These are phyloP conservation scores for Hippophae rhamnoides DNA, from an alignment of 306 rosid genomes.

Conservation along the genomic window DNA sequence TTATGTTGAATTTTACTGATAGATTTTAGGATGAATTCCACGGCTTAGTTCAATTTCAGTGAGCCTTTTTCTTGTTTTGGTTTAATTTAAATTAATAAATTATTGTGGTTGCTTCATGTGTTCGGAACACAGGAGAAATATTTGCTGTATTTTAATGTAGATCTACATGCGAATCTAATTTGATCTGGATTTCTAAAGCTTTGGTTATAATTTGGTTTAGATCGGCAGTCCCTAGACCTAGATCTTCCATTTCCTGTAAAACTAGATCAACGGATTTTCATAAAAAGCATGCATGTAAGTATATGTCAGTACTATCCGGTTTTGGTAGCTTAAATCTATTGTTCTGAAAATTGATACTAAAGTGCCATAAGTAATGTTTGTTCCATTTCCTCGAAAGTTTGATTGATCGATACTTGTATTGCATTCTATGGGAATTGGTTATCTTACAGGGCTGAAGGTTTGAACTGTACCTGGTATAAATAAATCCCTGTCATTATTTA, in stretches of 20 bases:
- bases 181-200: conserved; percentile 9
- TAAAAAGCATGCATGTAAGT: neutral
- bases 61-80: neutral
- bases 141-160: conserved; percentile 1
- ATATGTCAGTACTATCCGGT: neutral
- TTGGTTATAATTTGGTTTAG: neutral
- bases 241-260: neutral
- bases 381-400: too few species aligned
- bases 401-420: too few species aligned
- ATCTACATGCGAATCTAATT: conserved; percentile 6
- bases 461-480: too few species aligned
- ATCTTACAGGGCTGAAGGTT: too few species aligned
- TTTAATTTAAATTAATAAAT: conserved; percentile 11
- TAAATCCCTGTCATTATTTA: too few species aligned
- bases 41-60: neutral
- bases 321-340: neutral
- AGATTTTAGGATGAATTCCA: neutral
- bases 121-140: neutral
- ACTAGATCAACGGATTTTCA: neutral
- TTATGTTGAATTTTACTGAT: neutral
- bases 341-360: too few species aligned
- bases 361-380: too few species aligned
- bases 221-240: neutral
- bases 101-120: neutral
- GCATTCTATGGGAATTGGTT: too few species aligned